Evolutionary conservation across 352 stramenopile genomes (phyloP), one percentile per base, ranked within the genome.

Genomic region (Saprolegnia diclina): DNA sequence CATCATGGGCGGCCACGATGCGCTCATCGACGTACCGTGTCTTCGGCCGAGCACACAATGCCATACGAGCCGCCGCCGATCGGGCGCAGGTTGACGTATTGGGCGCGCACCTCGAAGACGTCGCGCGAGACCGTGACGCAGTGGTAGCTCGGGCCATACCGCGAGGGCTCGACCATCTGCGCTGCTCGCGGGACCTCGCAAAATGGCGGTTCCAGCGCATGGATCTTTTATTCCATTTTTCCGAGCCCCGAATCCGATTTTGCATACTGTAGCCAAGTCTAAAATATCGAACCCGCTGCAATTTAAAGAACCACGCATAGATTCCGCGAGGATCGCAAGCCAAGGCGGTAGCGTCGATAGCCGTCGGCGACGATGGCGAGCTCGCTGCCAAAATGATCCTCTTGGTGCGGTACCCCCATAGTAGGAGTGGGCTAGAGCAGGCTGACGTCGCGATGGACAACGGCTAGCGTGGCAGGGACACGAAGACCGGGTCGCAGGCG

Each of bases 1-100:
- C 50, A 61, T 5, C 37, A 26, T 35, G 13, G 18, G 21, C 35
- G 29, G 29, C 29, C 2, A 35, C 29, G n/a, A n/a, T n/a, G n/a
- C n/a, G n/a, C 38, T 54, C 35, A 42, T 0, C 24, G 42, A 59
- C 68, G 19, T 76, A 96, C 88, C 74, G 85, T 92, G 78, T 98
- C 92, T 77, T 96, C 81, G 0, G 90, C 92, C 0, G 90, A 94
- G 72, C 86, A 96, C 9, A 98, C 92, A 71, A 97, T 95, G 67
- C 92, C 92, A 69, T 97, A 98, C 19, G 88, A 96, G 4, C 92
- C 92, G 26, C 83, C 83, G 48, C 85, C 85, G 0, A 94, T 82
- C 2, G 85, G 83, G 21, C 82, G 82, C 59, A 94, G 71, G 56
- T 92, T 92, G 37, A 85, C 76, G 62, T 94, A 94, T 66, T 90